A percentile compares a stretch with the other conserved stretches of the same genome.
Conservation (phyloP, 768 basidiomycete genomes). For the Arthromyces matolae region DNA sequence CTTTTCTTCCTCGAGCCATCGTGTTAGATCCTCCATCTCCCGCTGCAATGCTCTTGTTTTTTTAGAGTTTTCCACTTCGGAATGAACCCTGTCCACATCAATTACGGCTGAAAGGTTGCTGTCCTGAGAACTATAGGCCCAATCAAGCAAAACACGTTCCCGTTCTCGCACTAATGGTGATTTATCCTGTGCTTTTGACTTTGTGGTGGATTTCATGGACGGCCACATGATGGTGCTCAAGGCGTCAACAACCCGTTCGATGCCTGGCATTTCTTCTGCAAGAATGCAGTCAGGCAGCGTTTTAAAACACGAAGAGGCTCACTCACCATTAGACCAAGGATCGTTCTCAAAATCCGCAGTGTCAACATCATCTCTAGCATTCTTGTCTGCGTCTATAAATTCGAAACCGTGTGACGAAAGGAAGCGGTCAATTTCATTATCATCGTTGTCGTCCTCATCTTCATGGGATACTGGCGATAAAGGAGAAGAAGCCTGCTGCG, state of each 20-base stretch:
- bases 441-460: slow-evolving; percentile 35
- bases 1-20: slow-evolving; percentile 58
- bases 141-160: slow-evolving; percentile 35
- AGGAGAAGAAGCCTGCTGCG: slow-evolving; percentile 13
- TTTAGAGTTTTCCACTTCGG: slow-evolving; percentile 20
- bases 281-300: slow-evolving; percentile 1
- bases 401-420: slow-evolving; percentile 73
- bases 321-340: slow-evolving; percentile 24
- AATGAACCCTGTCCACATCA: slow-evolving; percentile 12
- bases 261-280: slow-evolving; percentile 47
- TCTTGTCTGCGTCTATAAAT: slow-evolving; percentile 55
- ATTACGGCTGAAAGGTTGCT: slow-evolving; percentile 24
- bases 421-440: slow-evolving; percentile 60
- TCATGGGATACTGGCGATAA: slow-evolving; percentile 7
- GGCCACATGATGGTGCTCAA: slow-evolving; percentile 90
- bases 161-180: slow-evolving; percentile 21
- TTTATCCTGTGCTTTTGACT: slow-evolving; percentile 4
- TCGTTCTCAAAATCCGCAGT: slow-evolving; percentile 12
- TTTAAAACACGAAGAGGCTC: slow-evolving; percentile 8
- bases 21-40: slow-evolving; percentile 58
- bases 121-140: slow-evolving; percentile 40
- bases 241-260: slow-evolving; percentile 72
- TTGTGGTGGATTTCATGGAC: slow-evolving; percentile 52
- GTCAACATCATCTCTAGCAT: background rate
- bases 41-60: slow-evolving; percentile 34